These are phyloP conservation scores for Solanum lignicaule DNA, from an alignment of 257 asterid species.

Conservation along the genomic window DNA sequence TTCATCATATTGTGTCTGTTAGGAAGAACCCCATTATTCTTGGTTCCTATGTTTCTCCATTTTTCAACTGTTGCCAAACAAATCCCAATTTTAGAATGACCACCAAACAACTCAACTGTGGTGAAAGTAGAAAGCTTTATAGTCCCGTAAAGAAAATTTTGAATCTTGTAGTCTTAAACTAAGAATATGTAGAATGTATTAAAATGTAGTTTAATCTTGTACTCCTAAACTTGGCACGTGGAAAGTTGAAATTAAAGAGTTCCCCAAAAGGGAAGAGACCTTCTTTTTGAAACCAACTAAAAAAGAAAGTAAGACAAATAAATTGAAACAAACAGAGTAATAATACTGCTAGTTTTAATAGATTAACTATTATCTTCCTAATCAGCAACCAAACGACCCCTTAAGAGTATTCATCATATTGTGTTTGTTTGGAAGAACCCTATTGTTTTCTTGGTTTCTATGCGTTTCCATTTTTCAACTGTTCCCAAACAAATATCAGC, in stretches of 20 bases:
- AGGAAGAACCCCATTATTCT: conserved; percentile 15
- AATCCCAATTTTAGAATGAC: conserved; percentile 3
- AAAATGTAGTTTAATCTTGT: no score
- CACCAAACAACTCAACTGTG: conserved; percentile 11
- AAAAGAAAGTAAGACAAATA: background rate
- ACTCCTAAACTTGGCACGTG: background rate
- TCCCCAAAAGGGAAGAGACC: background rate
- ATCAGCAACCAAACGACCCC: background rate
- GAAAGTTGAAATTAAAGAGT: no score
- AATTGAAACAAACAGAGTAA: background rate
- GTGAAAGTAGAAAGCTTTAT: conserved; percentile 3
- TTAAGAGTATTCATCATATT: background rate
- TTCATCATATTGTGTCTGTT: background rate
- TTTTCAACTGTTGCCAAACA: background rate
- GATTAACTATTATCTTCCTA: background rate
- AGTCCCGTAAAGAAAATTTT: background rate
- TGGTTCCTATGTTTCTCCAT: conserved; percentile 12
- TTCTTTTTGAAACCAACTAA: background rate
- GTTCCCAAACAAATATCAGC: background rate
- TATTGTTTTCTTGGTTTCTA: conserved; percentile 8
- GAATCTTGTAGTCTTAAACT: no score
- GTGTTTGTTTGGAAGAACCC: conserved; percentile 17
- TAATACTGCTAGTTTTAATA: background rate
- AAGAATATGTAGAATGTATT: background rate
- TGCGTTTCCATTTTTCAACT: background rate